Conservation (phyloP, 768 basidiomycete genomes). For the Trametes coccinea region DNA sequence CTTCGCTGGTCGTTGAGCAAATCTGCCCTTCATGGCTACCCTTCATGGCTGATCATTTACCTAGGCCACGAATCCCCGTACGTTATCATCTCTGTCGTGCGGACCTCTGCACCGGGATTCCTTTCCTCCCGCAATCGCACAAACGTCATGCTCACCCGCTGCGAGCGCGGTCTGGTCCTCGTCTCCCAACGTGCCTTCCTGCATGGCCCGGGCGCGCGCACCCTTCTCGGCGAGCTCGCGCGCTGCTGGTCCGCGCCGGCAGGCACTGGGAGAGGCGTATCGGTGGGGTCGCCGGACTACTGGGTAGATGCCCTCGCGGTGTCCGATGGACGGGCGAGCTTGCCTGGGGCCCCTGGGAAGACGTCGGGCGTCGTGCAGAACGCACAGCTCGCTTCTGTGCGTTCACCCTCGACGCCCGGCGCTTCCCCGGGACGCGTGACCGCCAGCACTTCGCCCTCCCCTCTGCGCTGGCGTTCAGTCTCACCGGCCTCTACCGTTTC, state of each 20-base stretch:
- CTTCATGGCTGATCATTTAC: too few relatives aligned
- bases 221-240: constrained; percentile 45
- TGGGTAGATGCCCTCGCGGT: constrained; percentile 9
- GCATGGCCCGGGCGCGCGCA: constrained; percentile 26
- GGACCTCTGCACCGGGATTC: constrained; percentile 48
- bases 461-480: too few relatives aligned
- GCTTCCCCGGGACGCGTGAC: too few relatives aligned
- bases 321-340: background rate
- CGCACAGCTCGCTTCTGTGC: too few relatives aligned
- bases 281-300: constrained; percentile 29
- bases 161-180: constrained; percentile 47
- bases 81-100: constrained; percentile 52
- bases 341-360: background rate
- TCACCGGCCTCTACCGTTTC: too few relatives aligned
- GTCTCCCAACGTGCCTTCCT: constrained; percentile 48
- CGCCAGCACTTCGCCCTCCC: too few relatives aligned
- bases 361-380: too few relatives aligned
- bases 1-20: too few relatives aligned
- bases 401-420: too few relatives aligned
- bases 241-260: constrained; percentile 28
- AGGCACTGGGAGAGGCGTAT: constrained; percentile 30
- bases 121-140: constrained; percentile 44
- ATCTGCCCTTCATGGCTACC: too few relatives aligned
- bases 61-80: constrained; percentile 54
- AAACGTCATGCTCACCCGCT: constrained; percentile 49